Conservation (phyloP, 768 basidiomycete species). For the Podaxis sp. region DNA sequence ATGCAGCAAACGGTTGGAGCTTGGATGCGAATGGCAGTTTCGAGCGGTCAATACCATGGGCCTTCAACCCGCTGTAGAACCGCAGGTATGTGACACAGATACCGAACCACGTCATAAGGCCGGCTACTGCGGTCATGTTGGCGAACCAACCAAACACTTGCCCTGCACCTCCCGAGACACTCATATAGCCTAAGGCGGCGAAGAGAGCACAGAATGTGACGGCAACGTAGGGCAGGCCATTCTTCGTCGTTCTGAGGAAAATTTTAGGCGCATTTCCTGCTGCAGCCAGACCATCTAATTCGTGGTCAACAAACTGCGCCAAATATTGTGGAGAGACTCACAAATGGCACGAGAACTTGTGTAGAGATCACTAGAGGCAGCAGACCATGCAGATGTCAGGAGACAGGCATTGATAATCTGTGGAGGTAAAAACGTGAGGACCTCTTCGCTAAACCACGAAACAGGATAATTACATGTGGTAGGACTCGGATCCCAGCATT, state of each 20-base stretch:
- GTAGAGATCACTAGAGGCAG: conserved; percentile 86
- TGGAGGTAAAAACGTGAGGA: conserved; percentile 2
- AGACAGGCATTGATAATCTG: conserved; percentile 82
- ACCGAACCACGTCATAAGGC: conserved; percentile 81
- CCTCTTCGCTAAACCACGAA: neutral
- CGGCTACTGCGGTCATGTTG: conserved; percentile 68
- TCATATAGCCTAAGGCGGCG: conserved; percentile 81
- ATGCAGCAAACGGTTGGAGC: conserved; percentile 76
- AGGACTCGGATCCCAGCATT: conserved; percentile 84
- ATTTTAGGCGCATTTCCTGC: conserved; percentile 81
- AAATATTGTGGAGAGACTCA: conserved; percentile 33
- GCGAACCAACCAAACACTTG: conserved; percentile 80
- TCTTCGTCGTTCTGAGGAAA: conserved; percentile 66
- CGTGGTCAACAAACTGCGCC: conserved; percentile 2
- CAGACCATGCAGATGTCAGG: conserved; percentile 90
- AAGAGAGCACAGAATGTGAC: conserved; percentile 71
- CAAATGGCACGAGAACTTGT: conserved; percentile 87
- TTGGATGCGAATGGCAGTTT: conserved; percentile 68
- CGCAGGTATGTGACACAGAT: conserved; percentile 78
- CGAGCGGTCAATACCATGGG: conserved; percentile 72
- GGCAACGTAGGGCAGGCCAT: conserved; percentile 76
- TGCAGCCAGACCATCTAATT: conserved; percentile 73
- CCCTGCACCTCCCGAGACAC: conserved; percentile 60
- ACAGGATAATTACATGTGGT: conserved; percentile 59
- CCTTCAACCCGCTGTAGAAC: conserved; percentile 81